A percentile compares a stretch with the other conserved stretches of the same genome.
Evolutionary conservation across 352 stramenopile species (phyloP).

Genomic region (Globisporangium cystogenes): DNA sequence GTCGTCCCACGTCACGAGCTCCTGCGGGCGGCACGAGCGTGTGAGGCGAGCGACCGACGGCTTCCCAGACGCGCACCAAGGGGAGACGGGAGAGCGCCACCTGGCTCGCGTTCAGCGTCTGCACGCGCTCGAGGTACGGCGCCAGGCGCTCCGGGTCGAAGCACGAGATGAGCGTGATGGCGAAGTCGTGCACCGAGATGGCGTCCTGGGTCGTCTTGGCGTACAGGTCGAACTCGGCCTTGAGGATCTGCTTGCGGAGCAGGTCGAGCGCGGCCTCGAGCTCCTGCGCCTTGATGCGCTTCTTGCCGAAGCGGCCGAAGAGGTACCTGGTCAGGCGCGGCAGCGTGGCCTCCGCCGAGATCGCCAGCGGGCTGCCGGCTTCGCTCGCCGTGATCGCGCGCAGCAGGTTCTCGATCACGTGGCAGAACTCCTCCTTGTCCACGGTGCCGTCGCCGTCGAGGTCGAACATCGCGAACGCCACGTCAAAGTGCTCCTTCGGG

Average conservation of each 20-base stretch:
- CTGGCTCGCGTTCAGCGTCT: slow-evolving; percentile 52
- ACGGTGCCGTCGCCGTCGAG: slow-evolving; percentile 68
- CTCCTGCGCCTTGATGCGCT: slow-evolving; percentile 50
- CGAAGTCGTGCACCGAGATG: slow-evolving; percentile 76
- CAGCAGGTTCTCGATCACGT: slow-evolving; percentile 67
- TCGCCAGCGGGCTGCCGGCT: background rate
- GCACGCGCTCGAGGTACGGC: slow-evolving; percentile 50
- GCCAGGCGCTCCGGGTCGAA: slow-evolving; percentile 64
- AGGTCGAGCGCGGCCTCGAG: slow-evolving; percentile 41
- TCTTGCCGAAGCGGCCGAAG: slow-evolving; percentile 50
- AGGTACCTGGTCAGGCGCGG: slow-evolving; percentile 60
- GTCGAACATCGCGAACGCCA: slow-evolving; percentile 82
- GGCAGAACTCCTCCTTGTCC: slow-evolving; percentile 66
- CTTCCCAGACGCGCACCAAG: no score
- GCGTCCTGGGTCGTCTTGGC: slow-evolving; percentile 38
- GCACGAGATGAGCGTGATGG: slow-evolving; percentile 65
- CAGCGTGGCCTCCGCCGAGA: slow-evolving; percentile 19
- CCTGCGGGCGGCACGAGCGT: slow-evolving; percentile 13
- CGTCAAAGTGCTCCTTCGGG: slow-evolving; percentile 68
- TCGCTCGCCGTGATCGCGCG: slow-evolving; percentile 24
- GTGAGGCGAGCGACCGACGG: no score
- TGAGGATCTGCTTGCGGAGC: slow-evolving; percentile 55
- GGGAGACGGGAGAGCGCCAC: slow-evolving; percentile 12
- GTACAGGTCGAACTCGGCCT: slow-evolving; percentile 71
- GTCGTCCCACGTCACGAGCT: slow-evolving; percentile 61